Evolutionary conservation across 2,329 filamentous ascomycete species (phyloP).

Genomic region (Leptographium galeiforme): DNA sequence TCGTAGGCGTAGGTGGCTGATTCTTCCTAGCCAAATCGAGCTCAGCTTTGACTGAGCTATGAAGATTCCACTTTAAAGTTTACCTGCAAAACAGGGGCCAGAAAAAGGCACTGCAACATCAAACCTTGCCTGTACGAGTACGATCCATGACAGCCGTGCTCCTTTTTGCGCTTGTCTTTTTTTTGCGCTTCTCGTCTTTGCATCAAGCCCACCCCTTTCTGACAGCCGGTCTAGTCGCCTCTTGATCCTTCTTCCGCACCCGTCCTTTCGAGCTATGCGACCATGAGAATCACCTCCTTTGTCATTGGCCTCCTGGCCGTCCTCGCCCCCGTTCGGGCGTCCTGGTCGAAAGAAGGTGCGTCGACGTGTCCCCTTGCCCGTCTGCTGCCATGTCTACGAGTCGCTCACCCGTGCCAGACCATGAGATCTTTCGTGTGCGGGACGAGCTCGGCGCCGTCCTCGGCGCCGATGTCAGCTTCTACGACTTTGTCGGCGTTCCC

Average conservation of each 20-base stretch:
- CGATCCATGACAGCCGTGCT: not conserved
- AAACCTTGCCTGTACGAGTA: too few species aligned
- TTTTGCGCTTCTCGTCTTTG: not conserved
- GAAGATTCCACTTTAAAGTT: too few species aligned
- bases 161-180: not conserved
- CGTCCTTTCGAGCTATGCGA: conserved; percentile 28
- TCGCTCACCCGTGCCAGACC: conserved; percentile 42
- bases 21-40: too few species aligned
- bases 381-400: not conserved
- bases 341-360: conserved; percentile 79
- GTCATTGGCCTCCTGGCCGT: conserved; percentile 57
- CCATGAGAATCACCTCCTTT: conserved; percentile 59
- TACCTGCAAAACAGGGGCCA: too few species aligned
- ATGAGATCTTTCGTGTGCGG: conserved; percentile 91
- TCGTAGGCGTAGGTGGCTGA: too few species aligned
- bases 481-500: conserved; percentile 76
- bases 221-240: not conserved
- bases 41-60: too few species aligned
- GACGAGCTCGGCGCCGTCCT: conserved; percentile 72
- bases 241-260: not conserved
- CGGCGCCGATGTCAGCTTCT: conserved; percentile 74
- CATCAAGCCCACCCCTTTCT: not conserved
- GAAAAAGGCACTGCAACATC: too few species aligned
- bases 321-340: conserved; percentile 52
- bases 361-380: conserved; percentile 7